Base-by-base conservation (phyloP, 1,284 basidiomycete genomes). In the Takashimella koratensis region DNA sequence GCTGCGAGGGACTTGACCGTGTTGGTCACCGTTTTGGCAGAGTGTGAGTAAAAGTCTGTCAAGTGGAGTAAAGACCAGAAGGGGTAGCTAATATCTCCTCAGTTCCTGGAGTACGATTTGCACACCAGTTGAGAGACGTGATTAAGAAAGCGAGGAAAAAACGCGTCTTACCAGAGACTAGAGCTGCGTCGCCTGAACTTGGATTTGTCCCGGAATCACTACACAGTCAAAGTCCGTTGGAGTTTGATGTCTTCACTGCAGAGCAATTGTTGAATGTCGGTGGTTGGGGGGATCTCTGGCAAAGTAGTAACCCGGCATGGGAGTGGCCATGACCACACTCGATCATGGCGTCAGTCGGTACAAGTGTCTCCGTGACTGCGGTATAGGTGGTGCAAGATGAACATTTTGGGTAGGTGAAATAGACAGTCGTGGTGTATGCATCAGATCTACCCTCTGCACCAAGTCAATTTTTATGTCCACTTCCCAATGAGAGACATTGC, bases 401-500 rank as follows among this genome's bases (percentile, higher is more conserved):
- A n/a, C n/a, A n/a, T n/a, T n/a, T n/a, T n/a, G n/a, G n/a, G n/a
- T n/a, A n/a, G n/a, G n/a, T n/a, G n/a, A n/a, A n/a, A n/a, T n/a
- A n/a, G n/a, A n/a, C n/a, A n/a, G n/a, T n/a, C n/a, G n/a, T n/a
- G n/a, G n/a, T n/a, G n/a, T n/a, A n/a, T n/a, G n/a, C n/a, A n/a
- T n/a, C n/a, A n/a, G n/a, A n/a, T n/a, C n/a, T n/a, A n/a, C n/a
- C n/a, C n/a, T n/a, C n/a, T n/a, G n/a, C n/a, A n/a, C n/a, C n/a
- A n/a, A n/a, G n/a, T n/a, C n/a, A n/a, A n/a, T n/a, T n/a, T n/a
- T n/a, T 62, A 74, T 0, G 71, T 72, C 73, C 74, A 76, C 54
- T 74, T 75, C 8, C 72, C 74, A 1, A 76, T 64, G 2, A 76
- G 67, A 27, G 67, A 67, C 74, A 75, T 72, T 23, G 60, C 63